Evolutionary conservation across 179 eudicot genomes (phyloP).

Genomic region (Sideroxylon spinosum): DNA sequence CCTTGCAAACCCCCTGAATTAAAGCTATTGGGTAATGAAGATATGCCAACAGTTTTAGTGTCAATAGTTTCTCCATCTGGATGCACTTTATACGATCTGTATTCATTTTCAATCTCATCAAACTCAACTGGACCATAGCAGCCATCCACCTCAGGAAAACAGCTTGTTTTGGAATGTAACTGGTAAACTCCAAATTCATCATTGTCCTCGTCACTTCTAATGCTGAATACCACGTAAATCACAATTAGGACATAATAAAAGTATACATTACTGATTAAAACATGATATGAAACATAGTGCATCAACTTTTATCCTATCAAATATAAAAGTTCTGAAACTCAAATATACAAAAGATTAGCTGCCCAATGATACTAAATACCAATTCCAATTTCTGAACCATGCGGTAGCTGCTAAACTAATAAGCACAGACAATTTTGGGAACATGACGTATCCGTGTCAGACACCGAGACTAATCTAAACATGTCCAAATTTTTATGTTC

Average conservation of each 20-base stretch:
- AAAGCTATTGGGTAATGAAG: conserved; percentile 39
- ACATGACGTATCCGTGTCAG: no score
- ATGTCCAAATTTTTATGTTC: no score
- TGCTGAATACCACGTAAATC: conserved; percentile 19
- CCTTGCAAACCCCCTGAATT: conserved; percentile 40
- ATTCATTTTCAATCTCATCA: conserved; percentile 42
- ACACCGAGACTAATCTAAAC: no score
- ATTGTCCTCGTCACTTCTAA: conserved; percentile 66
- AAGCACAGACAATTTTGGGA: no score
- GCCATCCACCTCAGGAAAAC: conserved; percentile 43
- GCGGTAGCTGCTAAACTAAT: neutral
- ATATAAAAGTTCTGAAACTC: conserved; percentile 1
- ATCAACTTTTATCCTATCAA: conserved; percentile 3
- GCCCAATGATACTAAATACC: neutral
- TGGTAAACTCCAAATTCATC: conserved; percentile 53
- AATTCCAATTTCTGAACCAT: neutral
- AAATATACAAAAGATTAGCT: neutral
- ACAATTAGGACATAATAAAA: conserved; percentile 12
- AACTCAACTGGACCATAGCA: conserved; percentile 43
- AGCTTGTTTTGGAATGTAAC: conserved; percentile 36
- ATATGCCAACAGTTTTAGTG: conserved; percentile 37
- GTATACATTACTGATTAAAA: neutral
- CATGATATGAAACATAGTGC: neutral
- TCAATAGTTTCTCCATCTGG: conserved; percentile 52
- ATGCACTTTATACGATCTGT: conserved; percentile 43